A percentile compares a stretch with the other conserved stretches of the same genome.
phyloP scores from a whole-genome alignment of 306 rosid species.

The Begonia masoniana region DNA sequence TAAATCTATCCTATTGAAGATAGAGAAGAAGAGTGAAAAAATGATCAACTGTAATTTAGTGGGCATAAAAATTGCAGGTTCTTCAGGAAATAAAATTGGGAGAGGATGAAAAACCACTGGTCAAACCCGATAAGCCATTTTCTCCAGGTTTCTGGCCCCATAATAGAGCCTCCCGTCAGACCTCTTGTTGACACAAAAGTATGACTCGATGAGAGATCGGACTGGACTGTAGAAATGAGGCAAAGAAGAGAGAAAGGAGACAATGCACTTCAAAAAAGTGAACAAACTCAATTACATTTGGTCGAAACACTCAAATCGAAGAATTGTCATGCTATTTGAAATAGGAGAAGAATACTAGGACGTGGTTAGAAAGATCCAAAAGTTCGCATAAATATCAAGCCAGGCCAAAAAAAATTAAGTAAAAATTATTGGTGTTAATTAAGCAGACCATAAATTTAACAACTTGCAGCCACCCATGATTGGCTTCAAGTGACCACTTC shows the following conservation, averaged over 20 bases:
- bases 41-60: slow-evolving; percentile 9
- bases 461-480: no score
- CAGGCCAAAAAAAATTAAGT: no score
- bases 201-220: slow-evolving; percentile 76
- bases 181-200: slow-evolving; percentile 53
- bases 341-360: no score
- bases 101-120: slow-evolving; percentile 6
- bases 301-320: no score
- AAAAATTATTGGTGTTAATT: no score
- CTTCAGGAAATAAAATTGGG: not conserved
- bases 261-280: no score
- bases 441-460: no score
- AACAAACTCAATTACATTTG: no score
- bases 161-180: slow-evolving; percentile 74
- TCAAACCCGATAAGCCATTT: slow-evolving; percentile 95
- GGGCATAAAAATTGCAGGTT: slow-evolving; percentile 3
- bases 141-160: slow-evolving; percentile 78
- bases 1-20: slow-evolving; percentile 66
- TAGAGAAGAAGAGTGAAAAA: slow-evolving; percentile 9
- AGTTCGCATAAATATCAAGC: no score
- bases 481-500: no score
- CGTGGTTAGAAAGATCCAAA: no score
- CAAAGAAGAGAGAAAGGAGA: slow-evolving; percentile 1
- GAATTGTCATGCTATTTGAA: no score
- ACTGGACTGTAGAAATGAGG: slow-evolving; percentile 52